A percentile compares a stretch with the other conserved stretches of the same genome.
phyloP scores from a whole-genome alignment of 2,329 filamentous ascomycete species.

The Pyrenophora teres region DNA sequence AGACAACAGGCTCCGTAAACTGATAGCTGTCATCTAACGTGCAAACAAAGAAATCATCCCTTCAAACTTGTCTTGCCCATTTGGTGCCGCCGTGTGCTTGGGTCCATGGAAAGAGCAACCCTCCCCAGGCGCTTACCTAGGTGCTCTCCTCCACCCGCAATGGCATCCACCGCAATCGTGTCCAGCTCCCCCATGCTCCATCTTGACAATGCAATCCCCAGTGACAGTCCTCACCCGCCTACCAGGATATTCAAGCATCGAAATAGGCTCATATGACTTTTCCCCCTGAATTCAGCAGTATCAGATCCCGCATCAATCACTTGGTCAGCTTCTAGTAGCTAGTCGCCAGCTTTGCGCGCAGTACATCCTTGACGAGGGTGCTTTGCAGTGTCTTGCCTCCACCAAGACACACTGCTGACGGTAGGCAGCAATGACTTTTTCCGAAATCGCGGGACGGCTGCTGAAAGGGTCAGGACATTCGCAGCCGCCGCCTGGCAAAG shows the following conservation, averaged over 20 bases:
- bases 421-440: slow-evolving; percentile 38
- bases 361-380: slow-evolving; percentile 28
- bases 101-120: slow-evolving; percentile 10
- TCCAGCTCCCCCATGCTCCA: slow-evolving; percentile 4
- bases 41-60: not conserved
- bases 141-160: not conserved
- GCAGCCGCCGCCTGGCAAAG: slow-evolving; percentile 30
- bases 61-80: not conserved
- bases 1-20: too few relatives aligned
- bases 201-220: slow-evolving; percentile 26
- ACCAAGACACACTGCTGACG: slow-evolving; percentile 21
- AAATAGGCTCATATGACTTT: slow-evolving; percentile 48
- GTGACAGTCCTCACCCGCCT: slow-evolving; percentile 30
- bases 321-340: slow-evolving; percentile 38
- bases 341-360: slow-evolving; percentile 30
- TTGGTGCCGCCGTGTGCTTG: not conserved
- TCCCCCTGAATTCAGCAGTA: slow-evolving; percentile 41
- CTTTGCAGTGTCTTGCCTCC: slow-evolving; percentile 6
- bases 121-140: slow-evolving; percentile 4
- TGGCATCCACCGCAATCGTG: not conserved
- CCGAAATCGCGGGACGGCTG: slow-evolving; percentile 39
- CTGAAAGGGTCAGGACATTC: slow-evolving; percentile 43
- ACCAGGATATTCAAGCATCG: slow-evolving; percentile 45
- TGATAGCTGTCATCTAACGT: too few relatives aligned
- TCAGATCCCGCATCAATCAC: slow-evolving; percentile 42